Evolutionary conservation across 257 asterid species (phyloP), one percentile per base, ranked within the genome.

Genomic region (Solanum chiquidenum): DNA sequence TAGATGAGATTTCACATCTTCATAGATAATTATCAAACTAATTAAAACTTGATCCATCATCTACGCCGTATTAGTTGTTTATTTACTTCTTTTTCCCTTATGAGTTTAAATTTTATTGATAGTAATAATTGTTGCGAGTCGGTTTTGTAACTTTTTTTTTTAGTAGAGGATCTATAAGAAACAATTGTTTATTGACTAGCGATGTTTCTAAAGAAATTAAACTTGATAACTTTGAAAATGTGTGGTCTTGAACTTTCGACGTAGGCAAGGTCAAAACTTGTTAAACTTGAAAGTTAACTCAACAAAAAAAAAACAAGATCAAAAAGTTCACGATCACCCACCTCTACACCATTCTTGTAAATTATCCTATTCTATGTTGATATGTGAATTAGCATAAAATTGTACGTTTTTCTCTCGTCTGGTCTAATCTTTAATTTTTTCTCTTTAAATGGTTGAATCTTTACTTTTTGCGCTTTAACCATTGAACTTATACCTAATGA

Each of bases 41-140:
- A 68, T 68, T 68, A 79, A 25, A 42, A 13, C n/a, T 40, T 42
- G 84, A 77, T 77, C 84, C 84, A 8, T 25, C 38, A 77, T 77
- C 84, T 64, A 42, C 64, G 84, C 37, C 64, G 13, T 38, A 76
- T 74, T 35, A 74, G 31, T 2, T 74, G 77, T 71, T 71, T 14
- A 18, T 14, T 71, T 33, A 31, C n/a, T 33, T 71, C 25, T 71
- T 71, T 71, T 71, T 4, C 6, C 25, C n/a, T 8, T 8, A 33
- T 33, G n/a, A 71, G 25, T 71, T 71, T 16, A 33, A 71, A 3
- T 69, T 33, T 20, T 71, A 71, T 0, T 10, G 3, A 8, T 71
- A 3, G n/a, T 31, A 71, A 71, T 14, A 71, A 71, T 71, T 71
- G 5, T 13, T 69, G 33, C 18, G 0, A 18, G 64, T 55, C 4